These are phyloP conservation scores for Arthrobotrys sphaeroides DNA, from an alignment of 2,329 filamentous ascomycete genomes.

Conservation along the genomic window DNA sequence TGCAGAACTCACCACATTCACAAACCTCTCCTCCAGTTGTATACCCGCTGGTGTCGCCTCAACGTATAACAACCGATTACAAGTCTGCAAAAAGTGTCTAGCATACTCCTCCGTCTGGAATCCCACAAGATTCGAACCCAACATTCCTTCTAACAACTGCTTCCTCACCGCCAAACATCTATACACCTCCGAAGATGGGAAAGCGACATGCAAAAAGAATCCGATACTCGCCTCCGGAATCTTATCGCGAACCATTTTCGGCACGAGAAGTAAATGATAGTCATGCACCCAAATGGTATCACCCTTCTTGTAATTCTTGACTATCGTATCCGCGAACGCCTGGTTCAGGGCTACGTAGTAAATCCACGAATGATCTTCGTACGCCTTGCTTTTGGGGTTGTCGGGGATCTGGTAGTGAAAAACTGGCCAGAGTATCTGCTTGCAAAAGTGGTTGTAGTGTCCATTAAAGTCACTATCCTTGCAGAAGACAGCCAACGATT, in stretches of 20 bases:
- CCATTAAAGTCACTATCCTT: slow-evolving; percentile 93
- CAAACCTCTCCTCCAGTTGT: slow-evolving; percentile 89
- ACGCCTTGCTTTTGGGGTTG: slow-evolving; percentile 97
- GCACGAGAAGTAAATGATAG: slow-evolving; percentile 90
- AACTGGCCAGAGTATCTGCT: slow-evolving; percentile 96
- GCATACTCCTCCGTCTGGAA: slow-evolving; percentile 96
- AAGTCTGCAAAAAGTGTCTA: slow-evolving; percentile 93
- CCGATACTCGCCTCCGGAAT: slow-evolving; percentile 93
- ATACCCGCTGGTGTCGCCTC: slow-evolving; percentile 89
- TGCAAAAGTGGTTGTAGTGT: slow-evolving; percentile 95
- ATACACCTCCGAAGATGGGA: slow-evolving; percentile 96
- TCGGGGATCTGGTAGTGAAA: slow-evolving; percentile 99
- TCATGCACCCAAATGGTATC: slow-evolving; percentile 96
- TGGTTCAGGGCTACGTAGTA: slow-evolving; percentile 94
- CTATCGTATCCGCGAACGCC: slow-evolving; percentile 88
- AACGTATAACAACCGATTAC: slow-evolving; percentile 87
- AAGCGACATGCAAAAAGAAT: slow-evolving; percentile 93
- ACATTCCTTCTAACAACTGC: slow-evolving; percentile 87
- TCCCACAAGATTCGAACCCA: slow-evolving; percentile 89
- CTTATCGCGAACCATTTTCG: slow-evolving; percentile 87
- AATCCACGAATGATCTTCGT: slow-evolving; percentile 95
- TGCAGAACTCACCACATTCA: slow-evolving; percentile 83
- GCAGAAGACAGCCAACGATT: slow-evolving; percentile 84
- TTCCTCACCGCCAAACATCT: slow-evolving; percentile 87
- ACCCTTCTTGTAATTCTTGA: slow-evolving; percentile 90